phyloP scores from a whole-genome alignment of 2,329 filamentous ascomycete genomes.

The Aspergillus sclerotialis region DNA sequence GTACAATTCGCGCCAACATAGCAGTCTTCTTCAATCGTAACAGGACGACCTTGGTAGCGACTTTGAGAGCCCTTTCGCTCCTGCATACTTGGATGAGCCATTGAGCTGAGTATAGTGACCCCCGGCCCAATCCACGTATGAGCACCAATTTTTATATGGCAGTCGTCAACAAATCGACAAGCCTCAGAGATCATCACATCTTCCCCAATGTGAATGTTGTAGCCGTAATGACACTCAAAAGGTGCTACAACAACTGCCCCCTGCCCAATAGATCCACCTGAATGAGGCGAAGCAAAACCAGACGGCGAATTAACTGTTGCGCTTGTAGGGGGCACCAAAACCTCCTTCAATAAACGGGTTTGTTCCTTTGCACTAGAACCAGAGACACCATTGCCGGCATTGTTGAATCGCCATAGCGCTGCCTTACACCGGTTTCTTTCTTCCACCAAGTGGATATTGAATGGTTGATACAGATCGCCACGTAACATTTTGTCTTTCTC shows the following conservation, averaged over 20 bases:
- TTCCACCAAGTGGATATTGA: constrained; percentile 66
- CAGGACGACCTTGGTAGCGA: constrained; percentile 60
- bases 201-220: constrained; percentile 83
- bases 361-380: constrained; percentile 54
- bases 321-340: constrained; percentile 27
- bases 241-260: constrained; percentile 76
- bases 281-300: constrained; percentile 47
- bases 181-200: constrained; percentile 76
- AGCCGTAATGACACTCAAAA: constrained; percentile 91
- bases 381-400: constrained; percentile 65
- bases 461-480: constrained; percentile 72
- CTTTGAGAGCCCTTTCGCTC: constrained; percentile 67
- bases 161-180: constrained; percentile 83
- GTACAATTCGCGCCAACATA: constrained; percentile 58
- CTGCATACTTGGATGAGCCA: constrained; percentile 65
- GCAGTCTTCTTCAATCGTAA: constrained; percentile 69
- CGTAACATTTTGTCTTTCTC: constrained; percentile 89
- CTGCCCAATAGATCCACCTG: constrained; percentile 58
- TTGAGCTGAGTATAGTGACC: constrained; percentile 76
- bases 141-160: constrained; percentile 72
- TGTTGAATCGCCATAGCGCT: constrained; percentile 82
- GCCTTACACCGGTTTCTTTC: constrained; percentile 80
- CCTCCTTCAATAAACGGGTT: constrained; percentile 31
- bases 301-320: constrained; percentile 41
- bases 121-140: constrained; percentile 65